phyloP scores from a whole-genome alignment of 768 basidiomycete genomes.

The Pleurotus platypus region DNA sequence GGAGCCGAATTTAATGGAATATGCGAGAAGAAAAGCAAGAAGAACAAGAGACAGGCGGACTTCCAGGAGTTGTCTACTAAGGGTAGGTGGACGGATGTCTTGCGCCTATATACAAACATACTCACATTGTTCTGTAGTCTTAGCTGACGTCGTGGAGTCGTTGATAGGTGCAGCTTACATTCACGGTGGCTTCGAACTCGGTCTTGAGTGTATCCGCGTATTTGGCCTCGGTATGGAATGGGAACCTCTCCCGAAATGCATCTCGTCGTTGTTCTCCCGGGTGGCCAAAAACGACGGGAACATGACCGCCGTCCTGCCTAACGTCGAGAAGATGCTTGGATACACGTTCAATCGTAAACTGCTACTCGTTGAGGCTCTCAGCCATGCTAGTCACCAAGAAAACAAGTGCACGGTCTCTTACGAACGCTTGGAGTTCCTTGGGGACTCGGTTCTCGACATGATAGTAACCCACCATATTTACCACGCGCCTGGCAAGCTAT shows the following conservation, averaged over 20 bases:
- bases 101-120: background rate
- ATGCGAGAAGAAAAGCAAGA: conserved; percentile 20
- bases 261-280: conserved; percentile 39
- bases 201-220: conserved; percentile 51
- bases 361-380: conserved; percentile 70
- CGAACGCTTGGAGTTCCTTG: conserved; percentile 78
- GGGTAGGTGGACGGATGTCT: conserved; percentile 29
- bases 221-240: conserved; percentile 65
- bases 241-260: conserved; percentile 43
- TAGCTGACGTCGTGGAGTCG: conserved; percentile 84
- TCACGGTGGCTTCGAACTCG: conserved; percentile 60
- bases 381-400: conserved; percentile 66
- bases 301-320: conserved; percentile 45
- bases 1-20: no score
- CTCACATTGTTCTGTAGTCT: conserved; percentile 30
- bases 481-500: conserved; percentile 60
- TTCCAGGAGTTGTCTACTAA: conserved; percentile 60
- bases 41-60: conserved; percentile 27
- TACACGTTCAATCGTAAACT: conserved; percentile 62
- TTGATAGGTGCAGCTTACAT: conserved; percentile 77
- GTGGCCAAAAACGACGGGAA: conserved; percentile 31
- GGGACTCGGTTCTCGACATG: conserved; percentile 75
- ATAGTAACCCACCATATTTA: conserved; percentile 68
- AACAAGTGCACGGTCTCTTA: conserved; percentile 61
- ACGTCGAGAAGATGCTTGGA: conserved; percentile 65